phyloP scores from a whole-genome alignment of 2,329 filamentous ascomycete species.

The Sporothrix luriei region DNA sequence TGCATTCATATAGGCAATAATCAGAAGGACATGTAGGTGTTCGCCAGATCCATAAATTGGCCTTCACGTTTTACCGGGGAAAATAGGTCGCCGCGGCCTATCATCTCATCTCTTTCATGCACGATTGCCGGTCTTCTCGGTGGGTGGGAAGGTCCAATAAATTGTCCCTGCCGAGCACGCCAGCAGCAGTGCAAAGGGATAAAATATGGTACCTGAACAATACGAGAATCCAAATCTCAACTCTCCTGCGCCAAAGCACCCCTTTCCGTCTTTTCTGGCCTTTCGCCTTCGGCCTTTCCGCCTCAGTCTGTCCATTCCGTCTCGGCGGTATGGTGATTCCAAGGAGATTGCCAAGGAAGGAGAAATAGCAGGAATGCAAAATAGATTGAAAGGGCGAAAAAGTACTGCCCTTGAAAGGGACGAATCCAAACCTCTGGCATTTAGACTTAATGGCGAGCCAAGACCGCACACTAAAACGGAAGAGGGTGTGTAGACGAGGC shows the following conservation, averaged over 20 bases:
- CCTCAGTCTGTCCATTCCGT: conserved; percentile 3
- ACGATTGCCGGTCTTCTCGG: background rate
- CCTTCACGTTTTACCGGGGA: conserved; percentile 12
- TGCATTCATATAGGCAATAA: background rate
- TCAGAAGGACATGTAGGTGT: background rate
- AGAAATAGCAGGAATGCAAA: conserved; percentile 17
- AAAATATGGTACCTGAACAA: too few species aligned
- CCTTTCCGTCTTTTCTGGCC: background rate
- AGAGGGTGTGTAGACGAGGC: conserved; percentile 26
- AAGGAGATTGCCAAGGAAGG: background rate
- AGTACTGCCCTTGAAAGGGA: background rate
- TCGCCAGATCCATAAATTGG: conserved; percentile 2
- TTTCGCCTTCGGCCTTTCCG: background rate
- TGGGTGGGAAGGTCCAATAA: background rate
- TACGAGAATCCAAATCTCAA: background rate
- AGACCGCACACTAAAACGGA: background rate
- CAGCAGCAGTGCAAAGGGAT: background rate
- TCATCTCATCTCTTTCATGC: background rate
- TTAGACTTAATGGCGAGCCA: background rate
- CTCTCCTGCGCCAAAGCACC: background rate
- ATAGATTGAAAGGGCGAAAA: conserved; percentile 15
- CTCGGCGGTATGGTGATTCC: background rate
- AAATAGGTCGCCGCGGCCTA: background rate
- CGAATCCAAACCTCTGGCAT: conserved; percentile 10
- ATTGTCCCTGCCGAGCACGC: background rate